These are phyloP conservation scores for Coccomyxa sp. DNA, from an alignment of 139 green algal genomes.

Conservation along the genomic window DNA sequence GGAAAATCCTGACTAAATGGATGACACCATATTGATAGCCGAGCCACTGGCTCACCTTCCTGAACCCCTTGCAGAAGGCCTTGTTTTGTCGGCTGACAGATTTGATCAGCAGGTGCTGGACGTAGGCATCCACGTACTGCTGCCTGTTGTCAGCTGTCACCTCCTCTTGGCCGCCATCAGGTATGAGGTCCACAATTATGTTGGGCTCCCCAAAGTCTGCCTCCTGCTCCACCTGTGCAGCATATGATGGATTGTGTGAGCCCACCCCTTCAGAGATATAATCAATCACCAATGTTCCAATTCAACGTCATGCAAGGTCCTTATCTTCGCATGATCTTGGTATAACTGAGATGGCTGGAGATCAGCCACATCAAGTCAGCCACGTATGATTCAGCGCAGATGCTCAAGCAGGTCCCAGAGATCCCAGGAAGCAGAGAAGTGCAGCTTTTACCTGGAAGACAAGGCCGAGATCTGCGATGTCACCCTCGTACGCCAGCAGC, in stretches of 20 bases:
- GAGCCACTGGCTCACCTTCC: conserved; percentile 19
- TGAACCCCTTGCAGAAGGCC: conserved; percentile 51
- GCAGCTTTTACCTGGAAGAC: conserved; percentile 41
- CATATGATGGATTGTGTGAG: not conserved
- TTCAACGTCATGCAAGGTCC: too few relatives aligned
- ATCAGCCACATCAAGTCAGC: too few relatives aligned
- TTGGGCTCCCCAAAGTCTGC: conserved; percentile 36
- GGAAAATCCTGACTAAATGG: too few relatives aligned
- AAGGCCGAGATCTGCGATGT: conserved; percentile 35
- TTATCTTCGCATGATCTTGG: too few relatives aligned
- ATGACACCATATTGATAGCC: too few relatives aligned
- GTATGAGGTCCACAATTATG: conserved; percentile 46
- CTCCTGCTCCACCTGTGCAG: conserved; percentile 26
- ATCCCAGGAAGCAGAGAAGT: not conserved
- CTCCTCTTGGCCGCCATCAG: conserved; percentile 26
- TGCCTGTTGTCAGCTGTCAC: conserved; percentile 62
- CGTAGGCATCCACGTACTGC: conserved; percentile 62
- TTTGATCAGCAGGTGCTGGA: conserved; percentile 34
- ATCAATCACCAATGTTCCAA: too few relatives aligned
- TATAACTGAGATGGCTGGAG: too few relatives aligned
- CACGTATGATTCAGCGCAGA: too few relatives aligned
- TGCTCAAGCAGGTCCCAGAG: not conserved
- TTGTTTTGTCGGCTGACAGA: conserved; percentile 42
- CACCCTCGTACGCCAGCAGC: conserved; percentile 25
- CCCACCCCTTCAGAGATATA: not conserved